Base-by-base conservation (phyloP, 352 stramenopile genomes). In the Phytophthora tubulina region DNA sequence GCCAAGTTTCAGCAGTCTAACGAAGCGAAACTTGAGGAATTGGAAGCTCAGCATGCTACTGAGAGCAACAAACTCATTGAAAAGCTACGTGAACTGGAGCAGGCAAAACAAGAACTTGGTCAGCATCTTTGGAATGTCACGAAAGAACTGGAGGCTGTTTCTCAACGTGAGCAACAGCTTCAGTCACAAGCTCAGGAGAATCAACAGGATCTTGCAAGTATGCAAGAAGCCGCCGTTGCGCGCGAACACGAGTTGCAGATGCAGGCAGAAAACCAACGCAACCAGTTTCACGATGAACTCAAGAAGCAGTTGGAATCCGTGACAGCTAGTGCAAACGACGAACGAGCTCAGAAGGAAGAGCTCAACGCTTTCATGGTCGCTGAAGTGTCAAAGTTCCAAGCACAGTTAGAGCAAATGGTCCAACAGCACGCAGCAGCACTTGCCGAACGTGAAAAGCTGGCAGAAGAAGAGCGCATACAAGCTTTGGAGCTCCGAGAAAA, bases 331-430 rank as follows among this genome's bases (percentile, higher is more conserved):
- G 53, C 78, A 3, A 56, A 82, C 27, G 74, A 76, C 21, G 86
- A 94, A 38, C 69, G 76, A 33, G 65, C 71, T 35, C 86, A 94
- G 49, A 94, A 92, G 54, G 81, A 91, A 52, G 81, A 92, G 53
- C 74, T 94, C 7, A 94, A 94, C 54, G 71, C 72, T 6, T 48
- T 89, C 0, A 85, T 93, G 76, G 53, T 75, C 6, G 39, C 70
- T 31, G 82, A 93, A 68, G 67, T 91, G 32, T 66, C 82, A 46
- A 75, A 62, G 21, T 86, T 90, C 17, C 61, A 78, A 36, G 38
- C 73, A 14, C 73, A 92, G 31, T 64, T 76, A 6, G 66, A 80
- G 36, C 42, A 68, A 49, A 56, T 88, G 27, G 64, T 76, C 1
- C 71, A 72, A 41, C 56, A 69, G 27, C 71, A 79, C 17, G 17